Conservation (phyloP, 148 eudicot species). For the Rhododendron griersonianum region DNA sequence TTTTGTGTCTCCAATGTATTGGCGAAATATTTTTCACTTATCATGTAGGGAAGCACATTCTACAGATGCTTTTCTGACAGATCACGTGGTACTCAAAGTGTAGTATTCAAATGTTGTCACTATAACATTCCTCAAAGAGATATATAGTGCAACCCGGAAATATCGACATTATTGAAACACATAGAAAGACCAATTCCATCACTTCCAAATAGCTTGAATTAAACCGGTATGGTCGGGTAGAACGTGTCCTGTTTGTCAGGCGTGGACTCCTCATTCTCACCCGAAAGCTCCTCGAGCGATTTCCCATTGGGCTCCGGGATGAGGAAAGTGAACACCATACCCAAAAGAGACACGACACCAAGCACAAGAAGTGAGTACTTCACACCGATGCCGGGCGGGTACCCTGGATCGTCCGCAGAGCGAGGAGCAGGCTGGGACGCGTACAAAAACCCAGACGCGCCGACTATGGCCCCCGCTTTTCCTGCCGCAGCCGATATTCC, state of each 20-base stretch:
- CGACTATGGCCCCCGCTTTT: slow-evolving; percentile 75
- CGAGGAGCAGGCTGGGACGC: slow-evolving; percentile 26
- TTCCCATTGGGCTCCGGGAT: slow-evolving; percentile 82
- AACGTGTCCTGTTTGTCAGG: not conserved
- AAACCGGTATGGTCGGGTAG: slow-evolving; percentile 33
- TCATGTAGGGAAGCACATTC: no score
- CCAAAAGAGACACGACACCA: slow-evolving; percentile 47
- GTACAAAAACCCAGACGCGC: slow-evolving; percentile 78
- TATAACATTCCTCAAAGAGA: no score
- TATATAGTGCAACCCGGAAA: not conserved
- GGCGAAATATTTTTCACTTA: no score
- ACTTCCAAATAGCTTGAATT: not conserved
- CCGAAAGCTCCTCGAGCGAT: slow-evolving; percentile 72
- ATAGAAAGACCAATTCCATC: not conserved
- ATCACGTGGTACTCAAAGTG: no score
- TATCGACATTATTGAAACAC: not conserved
- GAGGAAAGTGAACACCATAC: slow-evolving; percentile 56
- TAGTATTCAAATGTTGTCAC: no score
- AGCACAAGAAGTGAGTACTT: slow-evolving; percentile 52
- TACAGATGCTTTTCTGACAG: no score
- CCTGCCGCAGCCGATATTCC: slow-evolving; percentile 87
- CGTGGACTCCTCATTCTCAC: slow-evolving; percentile 36
- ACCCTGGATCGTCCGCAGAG: slow-evolving; percentile 41
- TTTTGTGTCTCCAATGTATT: no score
- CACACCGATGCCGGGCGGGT: slow-evolving; percentile 55